Evolutionary conservation across 2,329 filamentous ascomycete species (phyloP).

Genomic region (Furcasterigmium furcatum): DNA sequence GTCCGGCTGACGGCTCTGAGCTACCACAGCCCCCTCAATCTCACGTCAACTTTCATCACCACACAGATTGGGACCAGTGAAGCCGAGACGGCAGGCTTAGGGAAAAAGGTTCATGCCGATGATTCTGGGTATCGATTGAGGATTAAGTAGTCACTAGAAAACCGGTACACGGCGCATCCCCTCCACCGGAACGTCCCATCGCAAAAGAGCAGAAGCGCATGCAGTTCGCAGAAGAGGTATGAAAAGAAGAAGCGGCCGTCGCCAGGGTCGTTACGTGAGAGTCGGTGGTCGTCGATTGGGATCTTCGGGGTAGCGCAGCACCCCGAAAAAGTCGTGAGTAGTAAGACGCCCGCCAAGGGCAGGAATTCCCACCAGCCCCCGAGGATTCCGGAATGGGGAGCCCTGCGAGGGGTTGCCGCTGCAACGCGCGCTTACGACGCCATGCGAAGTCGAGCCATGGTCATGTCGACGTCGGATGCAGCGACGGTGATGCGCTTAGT

Average conservation of each 20-base stretch:
- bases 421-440: neutral
- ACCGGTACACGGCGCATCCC: constrained; percentile 2
- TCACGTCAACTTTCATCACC: neutral
- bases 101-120: neutral
- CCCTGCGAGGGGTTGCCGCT: neutral
- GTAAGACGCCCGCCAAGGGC: no score
- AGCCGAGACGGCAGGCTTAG: no score
- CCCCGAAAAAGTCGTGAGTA: neutral
- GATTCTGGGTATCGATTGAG: constrained; percentile 6
- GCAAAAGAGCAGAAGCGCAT: neutral
- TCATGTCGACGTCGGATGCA: neutral
- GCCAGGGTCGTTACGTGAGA: neutral
- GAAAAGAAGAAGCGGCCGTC: neutral
- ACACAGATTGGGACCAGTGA: no score
- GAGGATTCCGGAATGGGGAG: neutral
- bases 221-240: neutral
- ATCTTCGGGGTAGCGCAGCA: neutral
- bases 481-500: constrained; percentile 44
- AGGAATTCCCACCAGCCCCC: neutral
- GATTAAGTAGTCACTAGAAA: constrained; percentile 4
- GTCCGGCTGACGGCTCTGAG: neutral
- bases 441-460: neutral
- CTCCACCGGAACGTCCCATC: constrained; percentile 1
- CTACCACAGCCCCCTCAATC: neutral
- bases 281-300: neutral